Evolutionary conservation across 352 stramenopile genomes (phyloP).

Genomic region (Aphanomyces stellatus): DNA sequence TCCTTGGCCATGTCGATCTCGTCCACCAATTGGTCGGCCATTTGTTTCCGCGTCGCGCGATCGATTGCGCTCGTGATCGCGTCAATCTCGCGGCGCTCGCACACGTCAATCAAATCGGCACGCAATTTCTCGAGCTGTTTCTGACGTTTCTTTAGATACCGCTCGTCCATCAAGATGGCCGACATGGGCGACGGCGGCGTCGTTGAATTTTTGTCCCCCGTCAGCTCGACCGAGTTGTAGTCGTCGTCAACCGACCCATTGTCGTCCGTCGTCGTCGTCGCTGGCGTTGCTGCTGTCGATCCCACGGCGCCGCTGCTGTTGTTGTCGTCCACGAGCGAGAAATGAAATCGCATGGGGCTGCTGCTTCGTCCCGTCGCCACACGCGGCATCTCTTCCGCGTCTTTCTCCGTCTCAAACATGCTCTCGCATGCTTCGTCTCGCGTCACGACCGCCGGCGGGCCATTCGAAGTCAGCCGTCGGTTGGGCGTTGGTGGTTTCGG

Average conservation of each 20-base stretch:
- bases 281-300: not conserved
- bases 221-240: slow-evolving; percentile 20
- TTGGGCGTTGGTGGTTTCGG: not conserved
- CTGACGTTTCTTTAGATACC: slow-evolving; percentile 65
- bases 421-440: slow-evolving; percentile 74
- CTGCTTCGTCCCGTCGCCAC: not conserved
- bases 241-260: slow-evolving; percentile 26
- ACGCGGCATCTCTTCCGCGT: not conserved
- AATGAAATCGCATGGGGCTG: not conserved
- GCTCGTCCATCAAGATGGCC: slow-evolving; percentile 54
- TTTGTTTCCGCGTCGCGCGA: slow-evolving; percentile 63
- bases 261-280: slow-evolving; percentile 26
- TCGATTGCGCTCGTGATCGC: slow-evolving; percentile 54
- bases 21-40: slow-evolving; percentile 48
- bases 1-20: slow-evolving; percentile 39
- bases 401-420: slow-evolving; percentile 47
- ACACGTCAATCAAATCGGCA: slow-evolving; percentile 34
- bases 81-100: slow-evolving; percentile 29
- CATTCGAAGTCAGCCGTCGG: not conserved
- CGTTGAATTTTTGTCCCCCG: slow-evolving; percentile 20
- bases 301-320: not conserved
- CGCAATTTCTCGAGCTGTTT: slow-evolving; percentile 68
- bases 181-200: not conserved
- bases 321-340: slow-evolving; percentile 3
- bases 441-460: slow-evolving; percentile 26